phyloP scores from a whole-genome alignment of 768 basidiomycete genomes.

The Leucogyrophana mollusca region DNA sequence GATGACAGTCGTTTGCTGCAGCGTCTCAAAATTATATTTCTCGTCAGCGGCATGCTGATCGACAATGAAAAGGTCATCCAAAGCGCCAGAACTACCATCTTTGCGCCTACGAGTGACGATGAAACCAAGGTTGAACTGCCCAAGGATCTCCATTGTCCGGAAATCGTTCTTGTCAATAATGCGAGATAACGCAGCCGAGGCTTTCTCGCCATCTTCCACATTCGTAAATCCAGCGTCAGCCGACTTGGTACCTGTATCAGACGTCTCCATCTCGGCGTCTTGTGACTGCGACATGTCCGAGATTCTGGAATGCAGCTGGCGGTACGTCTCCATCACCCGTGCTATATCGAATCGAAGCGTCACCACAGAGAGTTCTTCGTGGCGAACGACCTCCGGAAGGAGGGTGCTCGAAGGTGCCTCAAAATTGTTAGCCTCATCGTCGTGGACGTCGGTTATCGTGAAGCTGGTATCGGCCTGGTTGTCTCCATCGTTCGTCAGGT shows the following conservation, averaged over 20 bases:
- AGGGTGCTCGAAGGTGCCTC: constrained; percentile 3
- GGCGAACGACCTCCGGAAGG: constrained; percentile 42
- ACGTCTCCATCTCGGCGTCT: background rate
- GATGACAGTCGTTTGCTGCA: constrained; percentile 89
- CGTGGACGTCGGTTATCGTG: constrained; percentile 13
- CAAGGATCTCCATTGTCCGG: constrained; percentile 75
- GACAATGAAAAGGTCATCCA: constrained; percentile 94
- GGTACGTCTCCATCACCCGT: constrained; percentile 26
- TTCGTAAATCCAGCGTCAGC: constrained; percentile 21
- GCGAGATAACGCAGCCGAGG: constrained; percentile 69
- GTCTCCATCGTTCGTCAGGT: constrained; percentile 22
- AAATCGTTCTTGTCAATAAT: constrained; percentile 91
- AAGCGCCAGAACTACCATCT: constrained; percentile 9
- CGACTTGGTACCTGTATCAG: constrained; percentile 2
- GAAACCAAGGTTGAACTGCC: constrained; percentile 96
- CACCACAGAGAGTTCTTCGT: constrained; percentile 18
- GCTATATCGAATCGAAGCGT: constrained; percentile 35
- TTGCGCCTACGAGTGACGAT: constrained; percentile 74
- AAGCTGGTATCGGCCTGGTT: constrained; percentile 14
- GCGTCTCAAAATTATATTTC: constrained; percentile 96
- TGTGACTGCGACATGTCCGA: background rate
- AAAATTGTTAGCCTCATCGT: constrained; percentile 2
- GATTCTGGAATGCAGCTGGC: constrained; percentile 5
- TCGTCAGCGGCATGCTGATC: constrained; percentile 98
- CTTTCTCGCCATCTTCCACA: constrained; percentile 53